These are phyloP conservation scores for Aspergillus sp. DNA, from an alignment of 2,329 filamentous ascomycete species.

Conservation along the genomic window DNA sequence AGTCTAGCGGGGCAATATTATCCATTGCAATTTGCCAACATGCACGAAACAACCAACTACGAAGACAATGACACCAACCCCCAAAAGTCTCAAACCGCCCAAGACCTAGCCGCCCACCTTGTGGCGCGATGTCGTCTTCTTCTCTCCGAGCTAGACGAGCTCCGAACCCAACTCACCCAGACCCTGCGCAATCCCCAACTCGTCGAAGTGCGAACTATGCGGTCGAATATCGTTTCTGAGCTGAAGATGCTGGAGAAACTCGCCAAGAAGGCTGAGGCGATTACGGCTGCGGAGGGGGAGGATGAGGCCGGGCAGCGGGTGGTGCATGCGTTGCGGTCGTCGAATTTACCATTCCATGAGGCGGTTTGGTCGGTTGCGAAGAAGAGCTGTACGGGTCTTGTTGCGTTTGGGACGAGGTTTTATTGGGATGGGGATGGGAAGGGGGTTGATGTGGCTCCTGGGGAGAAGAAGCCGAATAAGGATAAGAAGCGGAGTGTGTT, in stretches of 20 bases:
- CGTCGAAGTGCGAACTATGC: slow-evolving; percentile 49
- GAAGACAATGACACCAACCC: not conserved
- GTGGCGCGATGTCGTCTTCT: slow-evolving; percentile 36
- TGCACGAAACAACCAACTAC: not conserved
- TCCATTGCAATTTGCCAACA: too few species aligned
- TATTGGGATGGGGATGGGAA: slow-evolving; percentile 37
- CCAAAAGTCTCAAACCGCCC: slow-evolving; percentile 7
- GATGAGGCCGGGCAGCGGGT: slow-evolving; percentile 25
- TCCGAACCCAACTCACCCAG: slow-evolving; percentile 37
- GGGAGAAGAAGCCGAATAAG: slow-evolving; percentile 26
- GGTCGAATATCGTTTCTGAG: slow-evolving; percentile 44
- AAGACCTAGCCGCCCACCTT: slow-evolving; percentile 25
- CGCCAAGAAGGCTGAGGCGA: slow-evolving; percentile 17
- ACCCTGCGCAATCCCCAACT: slow-evolving; percentile 40
- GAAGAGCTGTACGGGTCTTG: slow-evolving; percentile 47
- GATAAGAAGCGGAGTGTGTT: slow-evolving; percentile 49
- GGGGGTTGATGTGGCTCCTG: slow-evolving; percentile 9
- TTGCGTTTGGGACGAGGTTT: slow-evolving; percentile 54
- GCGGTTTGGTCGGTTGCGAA: slow-evolving; percentile 61
- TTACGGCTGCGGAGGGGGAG: slow-evolving; percentile 8
- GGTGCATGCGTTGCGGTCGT: slow-evolving; percentile 57
- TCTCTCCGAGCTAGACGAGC: slow-evolving; percentile 42
- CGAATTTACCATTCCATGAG: slow-evolving; percentile 62
- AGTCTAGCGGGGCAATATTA: too few species aligned
- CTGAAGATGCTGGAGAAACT: slow-evolving; percentile 45